Base-by-base conservation (phyloP, 2,329 filamentous ascomycete genomes). In the Mariannaea elegans region DNA sequence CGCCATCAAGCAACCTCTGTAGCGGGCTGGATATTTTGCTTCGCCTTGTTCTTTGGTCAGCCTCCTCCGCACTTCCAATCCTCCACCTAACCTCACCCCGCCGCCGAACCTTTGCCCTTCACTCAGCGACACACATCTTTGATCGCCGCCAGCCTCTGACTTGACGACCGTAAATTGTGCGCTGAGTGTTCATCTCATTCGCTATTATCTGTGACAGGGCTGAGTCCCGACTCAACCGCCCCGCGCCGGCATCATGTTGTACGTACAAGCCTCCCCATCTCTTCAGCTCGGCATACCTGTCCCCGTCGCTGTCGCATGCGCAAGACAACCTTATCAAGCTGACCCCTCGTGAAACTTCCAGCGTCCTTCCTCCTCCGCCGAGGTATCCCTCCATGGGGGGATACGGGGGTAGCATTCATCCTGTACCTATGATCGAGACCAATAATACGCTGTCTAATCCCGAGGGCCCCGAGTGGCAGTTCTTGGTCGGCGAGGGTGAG, bases 401-500 rank as follows among this genome's bases (percentile, higher is more conserved):
- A 65, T 91, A 91, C 80, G 89, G 90, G 68, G 87, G 89, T 54
- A 87, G 87, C 65, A 85, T 88, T 63, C 84, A 89, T 74, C 83
- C 87, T 50, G 82, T 87, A 34, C 90, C 91, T 34, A 87, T 97
- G 76, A 90, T 97, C 72, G 95, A 99, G 83, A 97, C 94, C 53
- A 97, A 95, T 78, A 99, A 98, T 75, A 90, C 88, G 36, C 81
- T 99, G 62, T 87, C 87, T 57, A 90, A 91, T 70, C 94, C 92
- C 21, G 87, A 88, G 32, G 92, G 92, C 5, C 86, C 91, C 21
- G 94, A 97, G 70, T 92, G 93, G 77, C 92, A 96, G 74, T 89
- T 99, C 67, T 88, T 97, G 41, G 93, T 94, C 46, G 95, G 94
- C 76, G 95, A 99, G 87, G 95, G 93, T 92, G 59, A 63, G 65